Evolutionary conservation across 140 eudicot species (phyloP).

Genomic region (Bidens hawaiensis): DNA sequence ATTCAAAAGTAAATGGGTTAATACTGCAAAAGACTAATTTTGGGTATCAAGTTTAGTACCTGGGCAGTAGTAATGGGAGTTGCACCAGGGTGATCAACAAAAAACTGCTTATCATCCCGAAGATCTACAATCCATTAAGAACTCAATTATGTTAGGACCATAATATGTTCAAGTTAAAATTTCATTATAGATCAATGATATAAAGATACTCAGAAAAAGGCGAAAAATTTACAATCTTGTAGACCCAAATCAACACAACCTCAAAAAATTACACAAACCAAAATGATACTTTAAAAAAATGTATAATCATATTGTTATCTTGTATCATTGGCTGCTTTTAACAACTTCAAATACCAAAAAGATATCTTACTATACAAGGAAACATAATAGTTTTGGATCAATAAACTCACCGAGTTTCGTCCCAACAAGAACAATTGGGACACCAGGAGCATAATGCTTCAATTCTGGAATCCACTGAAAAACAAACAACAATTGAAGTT

Average conservation of each 20-base stretch:
- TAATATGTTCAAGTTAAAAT: not conserved
- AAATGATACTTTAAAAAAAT: not conserved
- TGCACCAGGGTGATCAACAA: slow-evolving; percentile 80
- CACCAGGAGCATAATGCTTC: slow-evolving; percentile 66
- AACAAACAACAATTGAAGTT: not conserved
- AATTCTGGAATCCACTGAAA: slow-evolving; percentile 62
- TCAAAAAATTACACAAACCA: not conserved
- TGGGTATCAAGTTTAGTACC: slow-evolving; percentile 33
- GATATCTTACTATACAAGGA: not conserved
- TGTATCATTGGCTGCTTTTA: not conserved
- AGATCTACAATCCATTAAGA: slow-evolving; percentile 51
- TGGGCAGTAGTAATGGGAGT: slow-evolving; percentile 82
- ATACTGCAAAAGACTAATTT: not conserved
- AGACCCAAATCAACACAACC: not conserved
- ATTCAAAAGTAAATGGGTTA: not conserved
- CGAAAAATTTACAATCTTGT: not conserved
- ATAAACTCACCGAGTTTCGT: slow-evolving; percentile 52
- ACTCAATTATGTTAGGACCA: not conserved
- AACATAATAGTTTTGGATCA: not conserved
- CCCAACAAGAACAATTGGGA: slow-evolving; percentile 60
- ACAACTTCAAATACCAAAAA: slow-evolving; percentile 4
- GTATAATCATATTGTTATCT: not conserved
- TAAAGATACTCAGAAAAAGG: not conserved
- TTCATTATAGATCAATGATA: not conserved
- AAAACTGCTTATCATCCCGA: slow-evolving; percentile 82